Conservation (phyloP, 352 stramenopile genomes). For the Elongisporangium prolatum region DNA sequence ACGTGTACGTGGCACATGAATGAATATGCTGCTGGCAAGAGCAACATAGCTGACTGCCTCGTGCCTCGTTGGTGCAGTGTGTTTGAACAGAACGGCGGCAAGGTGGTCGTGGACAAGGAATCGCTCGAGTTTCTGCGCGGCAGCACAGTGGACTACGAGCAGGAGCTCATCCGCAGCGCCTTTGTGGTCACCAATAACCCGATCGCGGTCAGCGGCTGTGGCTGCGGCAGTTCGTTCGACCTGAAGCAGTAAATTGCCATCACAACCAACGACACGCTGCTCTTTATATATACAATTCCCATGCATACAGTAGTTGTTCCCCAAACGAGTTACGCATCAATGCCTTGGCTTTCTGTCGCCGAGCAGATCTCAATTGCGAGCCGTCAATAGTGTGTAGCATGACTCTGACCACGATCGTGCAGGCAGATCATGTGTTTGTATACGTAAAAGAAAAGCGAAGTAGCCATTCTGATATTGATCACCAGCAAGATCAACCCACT, state of each 20-base stretch:
- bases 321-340: no score
- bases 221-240: slow-evolving; percentile 97
- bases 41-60: neutral
- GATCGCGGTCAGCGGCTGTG: slow-evolving; percentile 94
- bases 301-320: no score
- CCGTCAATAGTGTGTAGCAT: neutral
- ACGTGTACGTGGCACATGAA: slow-evolving; percentile 20
- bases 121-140: slow-evolving; percentile 93
- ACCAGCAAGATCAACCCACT: neutral
- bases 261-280: neutral
- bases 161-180: slow-evolving; percentile 96
- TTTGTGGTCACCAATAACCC: slow-evolving; percentile 98
- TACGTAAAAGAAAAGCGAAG: neutral
- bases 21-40: neutral
- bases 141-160: slow-evolving; percentile 95
- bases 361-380: neutral
- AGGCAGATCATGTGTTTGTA: no score
- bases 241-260: slow-evolving; percentile 83
- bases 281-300: neutral
- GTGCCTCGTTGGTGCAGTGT: slow-evolving; percentile 22
- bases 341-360: slow-evolving; percentile 13
- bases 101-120: slow-evolving; percentile 89
- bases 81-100: slow-evolving; percentile 84
- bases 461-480: neutral
- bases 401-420: neutral